Evolutionary conservation across 805 yeast genomes (phyloP).

Genomic region (Myxozyma nipponensis): DNA sequence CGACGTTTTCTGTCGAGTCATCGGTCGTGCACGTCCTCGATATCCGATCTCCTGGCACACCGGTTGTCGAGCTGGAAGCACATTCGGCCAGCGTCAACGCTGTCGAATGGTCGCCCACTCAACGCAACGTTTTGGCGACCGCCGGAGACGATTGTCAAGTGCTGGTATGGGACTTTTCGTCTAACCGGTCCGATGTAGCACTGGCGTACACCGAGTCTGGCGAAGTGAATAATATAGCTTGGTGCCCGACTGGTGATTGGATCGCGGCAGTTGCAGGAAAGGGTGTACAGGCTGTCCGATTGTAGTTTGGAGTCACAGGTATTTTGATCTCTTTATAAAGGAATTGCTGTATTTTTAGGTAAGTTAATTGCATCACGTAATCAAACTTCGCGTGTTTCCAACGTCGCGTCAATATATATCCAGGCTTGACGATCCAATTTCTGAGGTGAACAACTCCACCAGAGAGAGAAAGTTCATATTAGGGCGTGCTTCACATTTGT

Average conservation of each 20-base stretch:
- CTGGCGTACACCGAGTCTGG: conserved; percentile 57
- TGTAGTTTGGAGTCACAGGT: conserved; percentile 3
- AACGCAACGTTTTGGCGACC: conserved; percentile 61
- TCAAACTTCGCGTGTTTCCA: too few species aligned
- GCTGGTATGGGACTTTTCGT: conserved; percentile 55
- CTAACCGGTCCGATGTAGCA: conserved; percentile 23
- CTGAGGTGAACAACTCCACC: too few species aligned
- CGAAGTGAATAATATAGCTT: conserved; percentile 74
- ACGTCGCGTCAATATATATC: too few species aligned
- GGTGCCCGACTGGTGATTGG: conserved; percentile 76
- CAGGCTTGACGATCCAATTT: too few species aligned
- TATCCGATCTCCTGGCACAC: conserved; percentile 82
- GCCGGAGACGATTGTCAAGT: conserved; percentile 61
- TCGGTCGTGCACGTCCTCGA: conserved; percentile 68
- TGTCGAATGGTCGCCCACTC: conserved; percentile 76
- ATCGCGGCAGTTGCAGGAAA: conserved; percentile 69
- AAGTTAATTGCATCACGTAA: too few species aligned
- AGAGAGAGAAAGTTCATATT: too few species aligned
- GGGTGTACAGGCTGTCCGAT: conserved; percentile 57
- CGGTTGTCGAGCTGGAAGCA: conserved; percentile 64
- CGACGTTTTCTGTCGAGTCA: conserved; percentile 73
- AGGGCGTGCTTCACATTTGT: too few species aligned
- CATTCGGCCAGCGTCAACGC: conserved; percentile 67
- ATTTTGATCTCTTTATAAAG: too few species aligned
- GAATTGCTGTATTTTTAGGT: too few species aligned